Evolutionary conservation across 2,329 filamentous ascomycete genomes (phyloP).

Genomic region (Colletotrichum echinochloae): DNA sequence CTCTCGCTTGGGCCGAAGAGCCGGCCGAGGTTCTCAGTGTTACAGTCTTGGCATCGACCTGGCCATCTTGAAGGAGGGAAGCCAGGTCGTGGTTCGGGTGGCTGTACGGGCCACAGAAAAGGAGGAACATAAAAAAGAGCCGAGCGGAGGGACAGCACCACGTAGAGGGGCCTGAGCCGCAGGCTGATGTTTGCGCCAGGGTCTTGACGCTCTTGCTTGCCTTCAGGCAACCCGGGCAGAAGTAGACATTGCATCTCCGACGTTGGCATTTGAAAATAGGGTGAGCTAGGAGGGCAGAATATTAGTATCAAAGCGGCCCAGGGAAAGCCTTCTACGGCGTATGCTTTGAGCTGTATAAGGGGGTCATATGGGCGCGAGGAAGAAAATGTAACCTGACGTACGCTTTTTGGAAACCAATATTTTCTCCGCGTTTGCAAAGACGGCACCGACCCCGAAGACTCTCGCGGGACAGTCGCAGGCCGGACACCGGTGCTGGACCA

Average conservation of each 20-base stretch:
- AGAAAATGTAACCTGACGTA: not conserved
- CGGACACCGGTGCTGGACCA: not conserved
- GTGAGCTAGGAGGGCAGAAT: not conserved
- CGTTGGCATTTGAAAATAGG: not conserved
- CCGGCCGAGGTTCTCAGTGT: not conserved
- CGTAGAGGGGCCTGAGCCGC: not conserved
- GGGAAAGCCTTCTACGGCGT: not conserved
- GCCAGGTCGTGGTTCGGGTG: not conserved
- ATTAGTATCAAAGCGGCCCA: not conserved
- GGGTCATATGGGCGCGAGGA: not conserved
- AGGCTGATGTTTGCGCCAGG: not conserved
- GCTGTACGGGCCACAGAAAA: slow-evolving; percentile 15
- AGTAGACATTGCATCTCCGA: not conserved
- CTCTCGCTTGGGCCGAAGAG: not conserved
- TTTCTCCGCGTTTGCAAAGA: not conserved
- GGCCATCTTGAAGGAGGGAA: slow-evolving; percentile 11
- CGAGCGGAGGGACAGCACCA: slow-evolving; percentile 50
- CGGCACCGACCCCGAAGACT: not conserved
- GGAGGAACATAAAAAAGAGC: slow-evolving; percentile 19
- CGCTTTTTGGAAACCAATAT: not conserved
- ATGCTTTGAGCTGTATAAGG: not conserved
- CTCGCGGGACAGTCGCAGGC: not conserved
- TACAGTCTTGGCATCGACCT: not conserved
- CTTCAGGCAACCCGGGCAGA: not conserved
- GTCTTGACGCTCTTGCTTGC: not conserved